Evolutionary conservation across 495 filamentous ascomycete species (phyloP).

Genomic region (Neurospora sp.): DNA sequence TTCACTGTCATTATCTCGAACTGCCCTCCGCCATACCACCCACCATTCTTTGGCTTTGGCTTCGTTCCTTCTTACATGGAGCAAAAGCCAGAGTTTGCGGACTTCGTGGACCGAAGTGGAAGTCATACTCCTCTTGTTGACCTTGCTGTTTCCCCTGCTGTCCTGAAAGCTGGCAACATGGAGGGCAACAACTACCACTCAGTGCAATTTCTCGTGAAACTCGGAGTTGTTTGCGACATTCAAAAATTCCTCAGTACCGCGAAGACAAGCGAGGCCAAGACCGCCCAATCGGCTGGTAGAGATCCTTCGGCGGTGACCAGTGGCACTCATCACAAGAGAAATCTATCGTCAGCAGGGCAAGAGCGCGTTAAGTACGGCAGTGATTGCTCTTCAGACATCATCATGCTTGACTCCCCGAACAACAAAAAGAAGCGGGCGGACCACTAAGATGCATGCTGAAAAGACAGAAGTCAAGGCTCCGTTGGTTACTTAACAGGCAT

Average conservation of each 20-base stretch:
- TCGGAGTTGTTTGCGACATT: neutral
- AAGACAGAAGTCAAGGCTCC: too few relatives aligned
- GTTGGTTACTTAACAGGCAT: too few relatives aligned
- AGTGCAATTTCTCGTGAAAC: constrained; percentile 6
- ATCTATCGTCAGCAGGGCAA: too few relatives aligned
- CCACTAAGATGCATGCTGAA: too few relatives aligned
- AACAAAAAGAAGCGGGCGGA: too few relatives aligned
- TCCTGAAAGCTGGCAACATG: constrained; percentile 7
- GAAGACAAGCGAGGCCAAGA: neutral
- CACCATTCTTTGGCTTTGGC: neutral
- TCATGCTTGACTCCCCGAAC: too few relatives aligned
- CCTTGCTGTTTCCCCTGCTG: constrained; percentile 2
- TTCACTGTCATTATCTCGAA: constrained; percentile 5
- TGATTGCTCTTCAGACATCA: too few relatives aligned
- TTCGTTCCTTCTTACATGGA: constrained; percentile 7
- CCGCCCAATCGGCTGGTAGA: too few relatives aligned
- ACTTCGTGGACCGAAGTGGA: neutral
- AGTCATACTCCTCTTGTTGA: neutral
- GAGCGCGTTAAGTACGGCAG: too few relatives aligned
- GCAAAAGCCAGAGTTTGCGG: neutral
- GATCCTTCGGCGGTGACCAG: too few relatives aligned
- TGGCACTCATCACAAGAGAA: too few relatives aligned
- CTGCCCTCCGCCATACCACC: neutral
- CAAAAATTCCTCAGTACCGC: neutral
- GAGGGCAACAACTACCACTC: constrained; percentile 5